Base-by-base conservation (phyloP, 2,329 filamentous ascomycete species). In the Fusarium verrucosum region DNA sequence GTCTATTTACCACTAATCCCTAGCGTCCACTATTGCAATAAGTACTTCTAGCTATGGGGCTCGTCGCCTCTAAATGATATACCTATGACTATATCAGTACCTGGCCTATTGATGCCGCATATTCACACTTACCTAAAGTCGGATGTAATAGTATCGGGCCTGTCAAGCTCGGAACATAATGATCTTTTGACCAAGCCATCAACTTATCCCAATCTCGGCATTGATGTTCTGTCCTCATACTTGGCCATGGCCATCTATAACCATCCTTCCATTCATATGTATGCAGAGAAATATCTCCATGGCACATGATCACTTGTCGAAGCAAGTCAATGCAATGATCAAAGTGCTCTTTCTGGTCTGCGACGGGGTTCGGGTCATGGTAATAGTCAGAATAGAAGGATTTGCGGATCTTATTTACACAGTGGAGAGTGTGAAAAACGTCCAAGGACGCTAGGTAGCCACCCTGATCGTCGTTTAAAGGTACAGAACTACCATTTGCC, bases 261-360 rank as follows among this genome's bases (percentile, higher is more conserved):
- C 41, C 26, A 20, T 53, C 50, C 26, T 53, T 53, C 50, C 50
- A 53, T 8, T 32, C 25, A 14, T 53, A 53, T 0, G 50, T 53
- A 38, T 53, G 50, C 16, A 53, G 35, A 14, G 50, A 53, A 16
- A 40, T 19, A 25, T 53, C 50, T 16, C 50, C 50, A 16, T 53
- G 50, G n/a, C 50, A 53, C 50, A 53, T 53, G 20, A 53, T 28
- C 2, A 53, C 50, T 13, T 53, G 50, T 9, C 50, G 41, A 7
- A 53, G 50, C n/a, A 53, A 17, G 10, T 53, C 50, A 40, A 53
- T 53, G 8, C 50, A 53, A 17, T 53, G 50, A 20, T 53, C 50
- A 26, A 53, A 53, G n/a, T 53, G 50, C 26, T 40, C 50, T 9
- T 40, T 41, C 11, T 53, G 50, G 26, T 53, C 42, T 17, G 50